A percentile compares a stretch with the other conserved stretches of the same genome.
Conservation (phyloP, 1,139 yeast genomes). For the Nematodospora anomalae region DNA sequence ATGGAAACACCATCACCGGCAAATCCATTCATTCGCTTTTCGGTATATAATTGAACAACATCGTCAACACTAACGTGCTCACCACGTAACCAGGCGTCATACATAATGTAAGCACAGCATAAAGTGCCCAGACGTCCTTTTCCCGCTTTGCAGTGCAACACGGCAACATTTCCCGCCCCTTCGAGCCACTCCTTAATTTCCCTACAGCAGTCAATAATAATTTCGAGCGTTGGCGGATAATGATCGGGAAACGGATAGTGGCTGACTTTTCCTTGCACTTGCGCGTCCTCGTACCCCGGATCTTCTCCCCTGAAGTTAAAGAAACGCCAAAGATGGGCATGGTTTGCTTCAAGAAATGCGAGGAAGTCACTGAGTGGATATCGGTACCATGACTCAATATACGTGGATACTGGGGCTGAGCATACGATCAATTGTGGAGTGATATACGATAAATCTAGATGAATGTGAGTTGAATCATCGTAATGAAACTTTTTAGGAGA, state of each 20-base stretch:
- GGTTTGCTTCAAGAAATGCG: slow-evolving; percentile 47
- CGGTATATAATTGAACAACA: slow-evolving; percentile 55
- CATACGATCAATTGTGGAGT: slow-evolving; percentile 63
- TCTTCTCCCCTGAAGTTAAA: slow-evolving; percentile 72
- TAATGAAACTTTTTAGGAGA: slow-evolving; percentile 27
- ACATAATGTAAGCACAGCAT: slow-evolving; percentile 69
- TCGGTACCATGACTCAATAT: slow-evolving; percentile 50
- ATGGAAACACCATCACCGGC: slow-evolving; percentile 73
- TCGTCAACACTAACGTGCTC: slow-evolving; percentile 29
- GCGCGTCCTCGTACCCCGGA: slow-evolving; percentile 48
- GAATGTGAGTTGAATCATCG: slow-evolving; percentile 21
- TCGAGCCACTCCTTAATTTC: slow-evolving; percentile 48
- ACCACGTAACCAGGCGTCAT: slow-evolving; percentile 22
- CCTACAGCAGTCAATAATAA: slow-evolving; percentile 44
- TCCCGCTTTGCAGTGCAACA: slow-evolving; percentile 88
- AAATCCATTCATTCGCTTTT: slow-evolving; percentile 55
- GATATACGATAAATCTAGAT: slow-evolving; percentile 65
- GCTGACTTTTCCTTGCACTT: slow-evolving; percentile 29
- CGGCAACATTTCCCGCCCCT: slow-evolving; percentile 49
- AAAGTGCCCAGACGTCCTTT: slow-evolving; percentile 88
- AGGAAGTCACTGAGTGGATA: slow-evolving; percentile 55
- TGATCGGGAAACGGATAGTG: slow-evolving; percentile 74
- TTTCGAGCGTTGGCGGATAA: slow-evolving; percentile 64
- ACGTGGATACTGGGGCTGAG: slow-evolving; percentile 64
- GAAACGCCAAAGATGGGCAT: slow-evolving; percentile 64